phyloP scores from a whole-genome alignment of 2,329 filamentous ascomycete genomes.

The Colletotrichum siamense region DNA sequence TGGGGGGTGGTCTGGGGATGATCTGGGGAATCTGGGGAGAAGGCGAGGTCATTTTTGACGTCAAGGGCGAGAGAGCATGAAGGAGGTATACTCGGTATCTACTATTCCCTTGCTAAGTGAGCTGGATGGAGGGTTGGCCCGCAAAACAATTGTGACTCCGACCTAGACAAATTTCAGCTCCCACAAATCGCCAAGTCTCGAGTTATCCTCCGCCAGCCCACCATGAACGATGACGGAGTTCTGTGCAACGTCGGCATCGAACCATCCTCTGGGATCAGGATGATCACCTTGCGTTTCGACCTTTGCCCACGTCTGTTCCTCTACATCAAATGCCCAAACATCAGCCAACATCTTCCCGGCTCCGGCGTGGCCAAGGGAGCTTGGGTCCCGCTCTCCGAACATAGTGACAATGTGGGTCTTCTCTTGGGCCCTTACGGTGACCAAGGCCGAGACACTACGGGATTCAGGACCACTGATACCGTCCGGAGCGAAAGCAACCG shows the following conservation, averaged over 20 bases:
- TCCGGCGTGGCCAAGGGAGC: slow-evolving; percentile 41
- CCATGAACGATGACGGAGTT: slow-evolving; percentile 40
- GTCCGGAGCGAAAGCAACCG: slow-evolving; percentile 28
- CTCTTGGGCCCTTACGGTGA: slow-evolving; percentile 25
- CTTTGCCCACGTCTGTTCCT: slow-evolving; percentile 31
- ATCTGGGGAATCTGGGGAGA: neutral
- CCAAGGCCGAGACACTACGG: slow-evolving; percentile 34
- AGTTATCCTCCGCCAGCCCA: slow-evolving; percentile 41
- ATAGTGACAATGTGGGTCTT: slow-evolving; percentile 37
- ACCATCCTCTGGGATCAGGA: slow-evolving; percentile 43
- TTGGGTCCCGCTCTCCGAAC: slow-evolving; percentile 45
- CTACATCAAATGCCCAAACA: slow-evolving; percentile 45
- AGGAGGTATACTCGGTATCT: neutral
- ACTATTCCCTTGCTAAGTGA: neutral
- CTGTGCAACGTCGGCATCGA: slow-evolving; percentile 37
- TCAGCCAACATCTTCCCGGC: slow-evolving; percentile 46
- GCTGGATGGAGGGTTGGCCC: neutral
- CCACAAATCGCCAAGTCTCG: slow-evolving; percentile 45
- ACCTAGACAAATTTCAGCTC: slow-evolving; percentile 25
- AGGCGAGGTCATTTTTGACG: neutral
- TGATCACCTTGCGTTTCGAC: slow-evolving; percentile 24
- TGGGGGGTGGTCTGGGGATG: neutral
- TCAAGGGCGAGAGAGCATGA: neutral
- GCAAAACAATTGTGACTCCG: neutral
- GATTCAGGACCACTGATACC: slow-evolving; percentile 32